A percentile compares a stretch with the other conserved stretches of the same genome.
Conservation (phyloP, 139 green algal genomes). For the Chlamydomonas applanata region DNA sequence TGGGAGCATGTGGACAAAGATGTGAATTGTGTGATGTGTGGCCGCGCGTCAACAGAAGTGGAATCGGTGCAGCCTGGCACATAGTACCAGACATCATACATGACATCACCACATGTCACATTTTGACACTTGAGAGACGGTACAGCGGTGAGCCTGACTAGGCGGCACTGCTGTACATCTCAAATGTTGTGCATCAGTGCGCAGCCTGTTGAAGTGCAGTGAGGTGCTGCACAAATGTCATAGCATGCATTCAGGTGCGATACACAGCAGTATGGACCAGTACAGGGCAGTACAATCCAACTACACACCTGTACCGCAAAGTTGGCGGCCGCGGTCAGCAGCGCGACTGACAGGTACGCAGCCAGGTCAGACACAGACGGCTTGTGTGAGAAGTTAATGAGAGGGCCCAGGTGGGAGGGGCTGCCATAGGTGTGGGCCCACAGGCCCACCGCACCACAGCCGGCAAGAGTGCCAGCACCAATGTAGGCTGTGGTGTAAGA, state of each 20-base stretch:
- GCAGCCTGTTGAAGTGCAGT: no score
- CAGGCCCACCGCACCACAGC: not conserved
- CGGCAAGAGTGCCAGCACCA: not conserved
- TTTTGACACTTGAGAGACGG: no score
- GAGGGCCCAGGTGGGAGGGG: not conserved
- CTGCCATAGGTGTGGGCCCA: not conserved
- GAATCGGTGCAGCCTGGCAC: no score
- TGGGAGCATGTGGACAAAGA: not conserved
- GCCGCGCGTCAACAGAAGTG: no score
- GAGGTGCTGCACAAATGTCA: no score
- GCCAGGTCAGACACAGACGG: not conserved
- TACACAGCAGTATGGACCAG: not conserved
- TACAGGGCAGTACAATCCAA: not conserved
- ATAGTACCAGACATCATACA: no score
- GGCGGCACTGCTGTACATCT: not conserved
- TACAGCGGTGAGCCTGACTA: no score
- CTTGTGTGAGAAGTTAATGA: not conserved
- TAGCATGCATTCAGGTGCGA: not conserved
- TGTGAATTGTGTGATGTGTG: no score
- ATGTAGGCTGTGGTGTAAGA: constrained; percentile 24
- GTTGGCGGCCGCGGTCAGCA: not conserved
- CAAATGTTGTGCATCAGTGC: no score
- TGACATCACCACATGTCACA: no score
- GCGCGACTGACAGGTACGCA: not conserved
- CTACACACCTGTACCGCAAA: constrained; percentile 8